Evolutionary conservation across 805 yeast genomes (phyloP).

Genomic region (Yamadazyma takamatsuzukensis): DNA sequence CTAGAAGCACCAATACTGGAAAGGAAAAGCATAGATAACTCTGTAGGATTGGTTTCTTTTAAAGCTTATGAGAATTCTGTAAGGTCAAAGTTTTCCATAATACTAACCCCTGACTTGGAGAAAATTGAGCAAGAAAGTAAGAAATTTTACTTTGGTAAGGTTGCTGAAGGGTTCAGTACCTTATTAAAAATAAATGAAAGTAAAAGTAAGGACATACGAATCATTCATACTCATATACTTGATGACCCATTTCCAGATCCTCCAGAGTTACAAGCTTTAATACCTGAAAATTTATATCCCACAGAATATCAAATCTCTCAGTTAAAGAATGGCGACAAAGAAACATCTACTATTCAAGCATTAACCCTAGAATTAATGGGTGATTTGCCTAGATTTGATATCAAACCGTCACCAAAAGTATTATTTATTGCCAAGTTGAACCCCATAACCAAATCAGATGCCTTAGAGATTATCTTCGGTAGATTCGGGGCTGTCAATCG

Average conservation of each 20-base stretch:
- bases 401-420: constrained; percentile 58
- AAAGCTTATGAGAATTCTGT: constrained; percentile 4
- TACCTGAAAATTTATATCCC: constrained; percentile 6
- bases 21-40: too few relatives aligned
- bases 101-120: background rate
- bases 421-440: constrained; percentile 63
- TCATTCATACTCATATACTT: constrained; percentile 47
- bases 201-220: constrained; percentile 31
- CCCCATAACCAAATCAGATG: constrained; percentile 57
- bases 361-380: constrained; percentile 62
- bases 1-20: too few relatives aligned
- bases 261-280: constrained; percentile 10
- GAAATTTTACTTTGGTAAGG: constrained; percentile 44
- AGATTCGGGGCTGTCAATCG: constrained; percentile 55
- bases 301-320: constrained; percentile 12
- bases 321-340: constrained; percentile 11
- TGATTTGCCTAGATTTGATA: constrained; percentile 55
- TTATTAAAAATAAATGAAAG: constrained; percentile 41
- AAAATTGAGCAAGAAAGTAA: background rate
- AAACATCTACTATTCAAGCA: constrained; percentile 48
- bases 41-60: constrained; percentile 9
- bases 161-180: constrained; percentile 48
- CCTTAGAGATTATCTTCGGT: constrained; percentile 52
- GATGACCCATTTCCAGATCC: constrained; percentile 51
- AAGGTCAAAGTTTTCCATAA: constrained; percentile 13